phyloP scores from a whole-genome alignment of 2,329 filamentous ascomycete species.

The Pseudogymnoascus sp. region DNA sequence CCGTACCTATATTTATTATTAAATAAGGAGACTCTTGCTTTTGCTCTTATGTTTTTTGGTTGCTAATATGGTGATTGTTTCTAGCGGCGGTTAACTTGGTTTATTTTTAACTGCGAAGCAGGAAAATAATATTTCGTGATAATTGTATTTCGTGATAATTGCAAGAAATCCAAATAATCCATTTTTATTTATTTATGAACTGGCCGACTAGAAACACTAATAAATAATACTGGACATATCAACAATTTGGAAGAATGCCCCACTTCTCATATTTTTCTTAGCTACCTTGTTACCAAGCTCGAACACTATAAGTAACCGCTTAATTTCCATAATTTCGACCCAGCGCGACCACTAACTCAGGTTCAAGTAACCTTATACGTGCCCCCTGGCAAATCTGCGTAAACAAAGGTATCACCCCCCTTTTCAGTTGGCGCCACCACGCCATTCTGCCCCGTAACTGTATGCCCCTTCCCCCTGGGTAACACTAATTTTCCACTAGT shows the following conservation, averaged over 20 bases:
- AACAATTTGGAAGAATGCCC: neutral
- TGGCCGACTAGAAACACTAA: too few species aligned
- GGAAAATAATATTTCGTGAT: neutral
- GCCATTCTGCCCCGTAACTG: neutral
- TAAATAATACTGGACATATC: neutral
- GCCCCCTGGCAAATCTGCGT: neutral
- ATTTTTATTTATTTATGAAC: too few species aligned
- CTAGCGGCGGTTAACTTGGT: too few species aligned
- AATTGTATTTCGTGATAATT: neutral
- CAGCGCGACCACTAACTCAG: neutral
- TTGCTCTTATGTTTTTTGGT: neutral
- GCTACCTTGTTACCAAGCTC: neutral
- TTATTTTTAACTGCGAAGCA: neutral
- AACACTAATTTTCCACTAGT: slow-evolving; percentile 12
- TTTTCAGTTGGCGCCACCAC: neutral
- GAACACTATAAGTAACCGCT: neutral
- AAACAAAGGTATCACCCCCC: neutral
- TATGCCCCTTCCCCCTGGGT: neutral
- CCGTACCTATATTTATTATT: neutral
- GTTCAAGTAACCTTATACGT: neutral
- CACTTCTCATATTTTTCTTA: neutral
- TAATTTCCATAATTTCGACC: neutral
- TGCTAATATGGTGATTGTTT: neutral
- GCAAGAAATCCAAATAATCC: neutral
- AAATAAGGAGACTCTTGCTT: neutral